Base-by-base conservation (phyloP, 345 rosid genomes). In the Lepidium aucheri region DNA sequence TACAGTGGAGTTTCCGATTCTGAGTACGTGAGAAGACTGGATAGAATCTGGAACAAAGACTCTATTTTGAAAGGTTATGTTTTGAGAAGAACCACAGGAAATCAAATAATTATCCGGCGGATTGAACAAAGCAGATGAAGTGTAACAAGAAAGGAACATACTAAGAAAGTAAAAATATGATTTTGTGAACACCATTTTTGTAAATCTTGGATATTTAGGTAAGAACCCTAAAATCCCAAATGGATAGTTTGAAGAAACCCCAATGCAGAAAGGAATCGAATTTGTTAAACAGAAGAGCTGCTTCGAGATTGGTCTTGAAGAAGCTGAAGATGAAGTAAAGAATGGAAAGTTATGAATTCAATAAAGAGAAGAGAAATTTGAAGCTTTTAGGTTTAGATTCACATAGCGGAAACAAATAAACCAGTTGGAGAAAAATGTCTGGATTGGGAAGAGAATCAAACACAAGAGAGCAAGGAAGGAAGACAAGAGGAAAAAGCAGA, bases 21-120 rank as follows among this genome's bases (percentile, higher is more conserved):
- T 88, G 74, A 85, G 57, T 2, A 65, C 22, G 63, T 80, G 90
- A 12, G 85, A 80, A 34, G 89, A 75, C 34, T 85, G 96, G 26
- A 39, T 72, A 0, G 82, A 60, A 75, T 94, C 99, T 33, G 97
- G 92, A 76, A 90, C 85, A 72, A 79, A 94, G 63, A 84, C 86
- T 82, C 85, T 76, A 50, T 88, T 90, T 77, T 79, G 84, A 51
- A 79, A 86, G 43, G 83, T 79, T 56, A 86, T 80, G 77, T 81
- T 84, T 75, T 82, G 80, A 13, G 86, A 75, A 68, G 97, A 80
- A 69, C 99, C 99, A 72, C 99, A 90, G 60, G 84, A 83, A 53
- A 94, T 80, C 64, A 94, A 79, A 80, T 88, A 94, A 63, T 82
- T 88, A 61, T 94, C 99, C 8, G 74, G 68, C 30, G 97, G 97